Percentiles rank a stretch among this genome's conserved stretches.
phyloP scores from a whole-genome alignment of 345 rosid genomes.

The Salix dunnii region DNA sequence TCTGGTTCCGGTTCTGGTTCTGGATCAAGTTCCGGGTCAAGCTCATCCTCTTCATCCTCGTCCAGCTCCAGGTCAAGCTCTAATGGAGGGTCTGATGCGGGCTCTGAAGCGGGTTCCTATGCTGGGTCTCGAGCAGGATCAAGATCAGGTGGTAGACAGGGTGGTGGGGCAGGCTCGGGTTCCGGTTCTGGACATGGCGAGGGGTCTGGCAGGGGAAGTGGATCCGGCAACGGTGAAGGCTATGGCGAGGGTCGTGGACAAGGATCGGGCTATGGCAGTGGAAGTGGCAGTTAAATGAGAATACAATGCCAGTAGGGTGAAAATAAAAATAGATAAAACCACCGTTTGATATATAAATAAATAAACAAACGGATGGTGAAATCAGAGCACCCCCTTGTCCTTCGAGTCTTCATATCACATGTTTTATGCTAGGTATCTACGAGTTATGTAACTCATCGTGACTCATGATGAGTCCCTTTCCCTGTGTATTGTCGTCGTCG shows the following conservation, averaged over 20 bases:
- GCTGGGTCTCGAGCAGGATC: slow-evolving; percentile 46
- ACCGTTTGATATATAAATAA: too few species aligned
- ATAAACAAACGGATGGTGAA: too few species aligned
- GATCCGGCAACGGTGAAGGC: slow-evolving; percentile 32
- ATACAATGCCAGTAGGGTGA: background rate
- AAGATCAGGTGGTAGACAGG: slow-evolving; percentile 12
- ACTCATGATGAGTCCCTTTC: too few species aligned
- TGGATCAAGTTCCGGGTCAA: background rate
- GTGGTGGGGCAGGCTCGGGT: slow-evolving; percentile 16
- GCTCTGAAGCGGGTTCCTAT: slow-evolving; percentile 38
- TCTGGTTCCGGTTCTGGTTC: slow-evolving; percentile 29
- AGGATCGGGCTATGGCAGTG: slow-evolving; percentile 23
- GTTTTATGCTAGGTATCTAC: too few species aligned
- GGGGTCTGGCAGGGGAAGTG: slow-evolving; percentile 20
- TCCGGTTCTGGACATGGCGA: slow-evolving; percentile 25
- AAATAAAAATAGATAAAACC: too few species aligned
- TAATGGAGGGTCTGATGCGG: slow-evolving; percentile 32
- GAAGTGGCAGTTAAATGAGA: background rate
- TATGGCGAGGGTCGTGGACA: slow-evolving; percentile 19
- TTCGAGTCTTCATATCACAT: too few species aligned
- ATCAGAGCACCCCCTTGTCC: too few species aligned
- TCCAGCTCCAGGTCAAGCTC: slow-evolving; percentile 27
- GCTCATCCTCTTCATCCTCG: too few species aligned
- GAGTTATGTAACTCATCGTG: too few species aligned
- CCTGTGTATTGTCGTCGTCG: too few species aligned